Evolutionary conservation across 257 asterid genomes (phyloP).

Genomic region (Ocimum tenuiflorum): DNA sequence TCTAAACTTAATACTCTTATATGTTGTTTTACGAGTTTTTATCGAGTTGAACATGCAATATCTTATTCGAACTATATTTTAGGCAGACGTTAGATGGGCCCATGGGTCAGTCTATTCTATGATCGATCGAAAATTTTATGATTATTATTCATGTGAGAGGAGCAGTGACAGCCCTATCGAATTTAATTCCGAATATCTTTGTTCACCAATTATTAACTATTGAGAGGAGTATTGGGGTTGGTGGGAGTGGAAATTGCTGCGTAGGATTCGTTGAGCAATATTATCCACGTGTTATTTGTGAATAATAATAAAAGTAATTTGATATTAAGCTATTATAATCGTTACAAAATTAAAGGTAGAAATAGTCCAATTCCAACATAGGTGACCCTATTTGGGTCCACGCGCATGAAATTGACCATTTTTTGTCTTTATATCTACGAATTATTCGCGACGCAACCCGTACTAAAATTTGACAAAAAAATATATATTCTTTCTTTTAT

Average conservation of each 20-base stretch:
- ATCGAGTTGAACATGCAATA: not conserved
- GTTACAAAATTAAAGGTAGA: not conserved
- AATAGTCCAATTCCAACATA: slow-evolving; percentile 1
- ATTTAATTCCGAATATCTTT: too few relatives aligned
- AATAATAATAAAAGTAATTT: too few relatives aligned
- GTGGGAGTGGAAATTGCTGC: not conserved
- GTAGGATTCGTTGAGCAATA: slow-evolving; percentile 1
- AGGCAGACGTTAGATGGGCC: too few relatives aligned
- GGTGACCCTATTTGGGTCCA: slow-evolving; percentile 10
- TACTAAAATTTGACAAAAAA: not conserved
- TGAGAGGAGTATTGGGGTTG: not conserved
- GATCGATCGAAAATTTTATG: too few relatives aligned
- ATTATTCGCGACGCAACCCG: slow-evolving; percentile 7
- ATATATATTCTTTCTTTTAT: not conserved
- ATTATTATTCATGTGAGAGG: too few relatives aligned
- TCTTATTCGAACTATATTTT: too few relatives aligned
- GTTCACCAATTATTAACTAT: too few relatives aligned
- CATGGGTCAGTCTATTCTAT: too few relatives aligned
- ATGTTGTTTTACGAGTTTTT: not conserved
- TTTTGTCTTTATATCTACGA: not conserved
- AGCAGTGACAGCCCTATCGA: too few relatives aligned
- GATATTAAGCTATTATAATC: not conserved
- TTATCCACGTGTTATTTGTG: not conserved
- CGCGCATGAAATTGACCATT: slow-evolving; percentile 15
- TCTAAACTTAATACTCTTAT: not conserved